Base-by-base conservation (phyloP, 1,139 yeast genomes). In the Spathaspora sp. region DNA sequence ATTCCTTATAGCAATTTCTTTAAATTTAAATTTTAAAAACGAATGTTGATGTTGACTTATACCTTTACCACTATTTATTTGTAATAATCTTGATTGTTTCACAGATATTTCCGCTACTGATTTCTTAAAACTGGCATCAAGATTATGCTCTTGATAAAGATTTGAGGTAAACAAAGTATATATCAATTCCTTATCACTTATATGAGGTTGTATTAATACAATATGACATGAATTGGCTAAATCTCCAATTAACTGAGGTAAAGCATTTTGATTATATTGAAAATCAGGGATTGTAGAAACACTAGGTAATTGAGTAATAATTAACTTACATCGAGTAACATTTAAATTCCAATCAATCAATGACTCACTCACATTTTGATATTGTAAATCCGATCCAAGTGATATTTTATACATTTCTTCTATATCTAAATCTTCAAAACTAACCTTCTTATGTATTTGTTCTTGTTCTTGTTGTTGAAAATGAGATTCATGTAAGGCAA, bases 21-120 rank as follows among this genome's bases (percentile, higher is more conserved):
- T 75, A 52, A 65, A 75, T 45, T 70, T 65, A 51, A 72, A 68
- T 43, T 64, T 63, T 43, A 74, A 60, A 41, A 57, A 65, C 61
- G 24, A 67, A 57, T n/a, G 65, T 60, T 45, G 70, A 62, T 26
- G 72, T 69, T 25, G 58, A 50, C 41, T 51, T 54, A 38, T 58
- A 34, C 43, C 38, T 26, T 39, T 20, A 29, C 59, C 58, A 43
- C 45, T 51, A 51, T 64, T 68, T 43, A 73, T 70, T 55, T 74
- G 80, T 9, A 76, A 59, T 37, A 72, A 59, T 39, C 80, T 59
- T n/a, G 78, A 66, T 55, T 76, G 81, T 49, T 76, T 69, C 31
- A 78, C 80, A 16, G 80, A 74, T 15, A 78, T 69, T 47, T 74
- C 77, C 4, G 82, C 82, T 43, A 78, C 81, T n/a, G 75, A 66